A percentile compares a stretch with the other conserved stretches of the same genome.
These are phyloP conservation scores for Hondaea fermentalgiana DNA, from an alignment of 108 stramenopile genomes.

Conservation along the genomic window DNA sequence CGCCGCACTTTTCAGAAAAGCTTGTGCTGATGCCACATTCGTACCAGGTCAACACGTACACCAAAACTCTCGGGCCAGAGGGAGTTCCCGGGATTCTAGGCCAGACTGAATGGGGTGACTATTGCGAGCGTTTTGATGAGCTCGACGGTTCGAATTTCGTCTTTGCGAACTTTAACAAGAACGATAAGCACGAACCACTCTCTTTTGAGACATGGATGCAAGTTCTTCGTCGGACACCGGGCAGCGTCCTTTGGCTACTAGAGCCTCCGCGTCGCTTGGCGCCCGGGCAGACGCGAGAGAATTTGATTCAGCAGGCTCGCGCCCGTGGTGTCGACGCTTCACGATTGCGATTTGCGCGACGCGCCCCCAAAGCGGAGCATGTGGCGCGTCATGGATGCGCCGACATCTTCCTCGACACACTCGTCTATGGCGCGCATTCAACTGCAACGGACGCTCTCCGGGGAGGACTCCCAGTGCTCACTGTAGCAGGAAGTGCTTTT, in stretches of 20 bases:
- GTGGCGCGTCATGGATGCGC: slow-evolving; percentile 33
- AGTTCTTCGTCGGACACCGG: slow-evolving; percentile 36
- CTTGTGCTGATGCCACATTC: slow-evolving; percentile 37
- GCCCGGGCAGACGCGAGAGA: neutral
- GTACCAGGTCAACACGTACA: slow-evolving; percentile 46
- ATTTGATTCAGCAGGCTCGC: slow-evolving; percentile 21
- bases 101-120: neutral
- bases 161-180: slow-evolving; percentile 50
- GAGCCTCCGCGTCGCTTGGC: slow-evolving; percentile 15
- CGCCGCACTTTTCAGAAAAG: slow-evolving; percentile 32
- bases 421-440: slow-evolving; percentile 51
- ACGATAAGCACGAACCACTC: slow-evolving; percentile 44
- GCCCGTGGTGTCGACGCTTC: slow-evolving; percentile 24
- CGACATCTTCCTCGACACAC: slow-evolving; percentile 48
- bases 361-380: slow-evolving; percentile 37
- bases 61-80: neutral
- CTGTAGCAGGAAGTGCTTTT: slow-evolving; percentile 19
- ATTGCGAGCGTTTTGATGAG: neutral
- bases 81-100: neutral
- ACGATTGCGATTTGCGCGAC: slow-evolving; percentile 36
- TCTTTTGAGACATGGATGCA: slow-evolving; percentile 36
- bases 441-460: slow-evolving; percentile 52
- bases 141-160: neutral
- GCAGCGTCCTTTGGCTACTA: slow-evolving; percentile 41
- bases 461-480: slow-evolving; percentile 38